Evolutionary conservation across 176 grass and related monocot genomes (phyloP), one percentile per base, ranked within the genome.

Genomic region (Themeda triandra): DNA sequence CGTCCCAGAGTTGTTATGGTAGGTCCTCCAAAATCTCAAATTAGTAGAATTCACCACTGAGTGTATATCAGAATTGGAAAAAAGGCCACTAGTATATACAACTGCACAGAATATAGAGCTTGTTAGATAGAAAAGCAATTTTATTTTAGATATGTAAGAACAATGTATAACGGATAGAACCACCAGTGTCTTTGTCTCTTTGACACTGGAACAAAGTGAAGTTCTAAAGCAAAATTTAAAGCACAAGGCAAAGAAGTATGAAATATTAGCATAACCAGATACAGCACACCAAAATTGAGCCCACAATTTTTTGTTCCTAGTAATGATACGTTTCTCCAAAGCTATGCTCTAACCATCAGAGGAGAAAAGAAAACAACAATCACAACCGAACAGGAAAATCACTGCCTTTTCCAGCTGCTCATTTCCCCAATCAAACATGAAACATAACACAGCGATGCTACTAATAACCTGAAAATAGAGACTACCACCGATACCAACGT

Each of bases 1-100:
- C 80, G 89, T 98, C 69, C 87, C 85, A 15, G 89, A 90, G 31
- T 79, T 90, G 31, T 79, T 90, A 80, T 86, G 77, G 78, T 79
- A 93, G 74, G 27, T 63, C 79, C 84, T 89, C 60, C 73, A 42
- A 66, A 80, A 88, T 67, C 56, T 84, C 31, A 77, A 83, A 67
- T 77, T 58, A 84, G 73, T 40, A 72, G 67, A 36, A 76, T 81
- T 70, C 59, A 84, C 48, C 89, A 58, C 79, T 41, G 58, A 73
- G 28, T 79, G 66, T 53, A 81, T 69, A 85, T 71, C 91, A 33
- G 66, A 77, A 78, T 76, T 78, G 46, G 80, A 83, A 32, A 90
- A 27, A 83, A 86, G 44, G 73, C 80, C 88, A 35, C 35, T 25
- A 37, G 49, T 51, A 33, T 75, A 71, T 46, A 53, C 74, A 90